These are phyloP conservation scores for Penstemon barbatus DNA, from an alignment of 257 asterid species.

Conservation along the genomic window DNA sequence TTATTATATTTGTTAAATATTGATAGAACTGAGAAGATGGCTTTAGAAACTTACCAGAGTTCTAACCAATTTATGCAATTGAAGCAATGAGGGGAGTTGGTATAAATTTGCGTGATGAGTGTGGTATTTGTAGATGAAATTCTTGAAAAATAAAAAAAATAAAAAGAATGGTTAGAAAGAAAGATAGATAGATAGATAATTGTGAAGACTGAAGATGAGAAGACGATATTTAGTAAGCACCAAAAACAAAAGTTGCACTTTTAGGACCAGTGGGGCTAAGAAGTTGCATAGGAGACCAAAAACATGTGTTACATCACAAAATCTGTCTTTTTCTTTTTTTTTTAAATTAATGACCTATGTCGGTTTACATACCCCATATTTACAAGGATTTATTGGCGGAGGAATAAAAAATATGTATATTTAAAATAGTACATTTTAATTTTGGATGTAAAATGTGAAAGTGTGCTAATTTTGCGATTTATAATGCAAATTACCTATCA, in stretches of 20 bases:
- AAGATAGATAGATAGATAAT: constrained; percentile 31
- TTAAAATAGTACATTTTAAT: not conserved
- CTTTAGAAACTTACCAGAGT: constrained; percentile 28
- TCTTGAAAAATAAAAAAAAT: not conserved
- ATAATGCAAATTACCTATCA: too few species aligned
- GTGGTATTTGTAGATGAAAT: not conserved
- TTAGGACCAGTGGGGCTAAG: constrained; percentile 31
- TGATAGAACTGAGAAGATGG: constrained; percentile 11
- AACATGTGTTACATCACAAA: constrained; percentile 24
- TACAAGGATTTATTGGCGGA: not conserved
- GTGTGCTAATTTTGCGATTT: too few species aligned
- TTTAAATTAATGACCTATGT: too few species aligned
- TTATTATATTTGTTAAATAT: not conserved
- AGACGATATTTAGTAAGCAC: constrained; percentile 51
- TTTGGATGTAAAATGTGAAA: not conserved
- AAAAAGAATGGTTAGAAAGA: not conserved
- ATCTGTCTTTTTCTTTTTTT: not conserved
- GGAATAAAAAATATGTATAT: not conserved
- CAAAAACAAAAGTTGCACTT: constrained; percentile 43
- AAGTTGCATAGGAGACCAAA: not conserved
- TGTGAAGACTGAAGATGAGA: constrained; percentile 28
- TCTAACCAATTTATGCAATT: not conserved
- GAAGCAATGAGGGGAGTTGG: not conserved
- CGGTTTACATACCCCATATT: too few species aligned
- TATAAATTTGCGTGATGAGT: not conserved